Evolutionary conservation across 2,329 filamentous ascomycete species (phyloP), one percentile per base, ranked within the genome.

Genomic region (Rutstroemia sp.): DNA sequence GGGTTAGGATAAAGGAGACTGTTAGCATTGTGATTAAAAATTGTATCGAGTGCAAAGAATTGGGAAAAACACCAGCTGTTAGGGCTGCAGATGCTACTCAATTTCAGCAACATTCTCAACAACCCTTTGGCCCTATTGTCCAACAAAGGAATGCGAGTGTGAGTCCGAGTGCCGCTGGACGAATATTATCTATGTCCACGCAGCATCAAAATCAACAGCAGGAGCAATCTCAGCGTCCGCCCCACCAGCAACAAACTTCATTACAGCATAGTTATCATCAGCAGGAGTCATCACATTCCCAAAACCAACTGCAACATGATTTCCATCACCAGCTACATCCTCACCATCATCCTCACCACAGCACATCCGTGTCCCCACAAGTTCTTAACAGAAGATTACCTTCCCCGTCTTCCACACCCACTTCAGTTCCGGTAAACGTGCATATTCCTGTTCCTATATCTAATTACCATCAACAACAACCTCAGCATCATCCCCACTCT

Each of bases 1-100:
- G 94, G 94, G 92, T 95, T 48, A 83, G 92, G 59, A 97, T 97
- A 75, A 99, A 97, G 71, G 92, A 96, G 73, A 97, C 92, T 0
- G 94, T 96, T 60, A 94, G 88, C 69, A 86, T 92, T 69, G 92
- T 96, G 65, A 96, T 97, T 72, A 87, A 89, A 65, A 92, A 94
- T 66, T 99, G 94, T 72, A 75, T 81, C 7, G 86, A 95, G 69
- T 97, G 92, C 75, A 95, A 92, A 73, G 90, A 95, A 66, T 75
- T 82, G 39, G 79, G 83, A 59, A 88, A 88, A 70, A 75, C 78
- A 34, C 75, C 78, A 38, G 55, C 60, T 39, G 64, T 66, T 19
- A 63, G 61, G 23, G 58, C 53, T 47, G 8, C 59, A 57, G 65
- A 67, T 55, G 23, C 30, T 12, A 34, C 30, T 21, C 47, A 51